Conservation (phyloP, 805 yeast species). For the Yamadazyma scolyti region DNA sequence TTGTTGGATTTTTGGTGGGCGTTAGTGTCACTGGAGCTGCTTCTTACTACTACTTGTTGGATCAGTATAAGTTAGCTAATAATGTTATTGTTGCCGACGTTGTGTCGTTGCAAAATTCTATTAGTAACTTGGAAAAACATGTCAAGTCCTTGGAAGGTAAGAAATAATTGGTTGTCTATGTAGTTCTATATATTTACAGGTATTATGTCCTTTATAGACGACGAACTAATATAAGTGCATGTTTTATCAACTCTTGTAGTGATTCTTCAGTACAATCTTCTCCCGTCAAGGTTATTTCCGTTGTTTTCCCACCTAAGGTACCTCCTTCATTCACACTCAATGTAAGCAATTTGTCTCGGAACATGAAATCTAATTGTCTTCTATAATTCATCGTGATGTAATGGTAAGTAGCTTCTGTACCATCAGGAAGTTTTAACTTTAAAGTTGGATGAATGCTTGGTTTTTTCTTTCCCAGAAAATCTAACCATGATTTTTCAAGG, state of each 20-base stretch:
- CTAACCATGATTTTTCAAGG: conserved; percentile 31
- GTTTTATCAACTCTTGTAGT: conserved; percentile 24
- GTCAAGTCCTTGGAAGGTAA: conserved; percentile 56
- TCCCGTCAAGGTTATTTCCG: conserved; percentile 48
- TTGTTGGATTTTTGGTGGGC: conserved; percentile 78
- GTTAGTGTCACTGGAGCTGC: conserved; percentile 70
- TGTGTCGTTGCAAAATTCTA: conserved; percentile 62
- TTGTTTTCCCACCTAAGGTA: conserved; percentile 48
- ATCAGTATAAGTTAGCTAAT: conserved; percentile 72
- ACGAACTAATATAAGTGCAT: conserved; percentile 8
- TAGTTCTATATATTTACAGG: conserved; percentile 5
- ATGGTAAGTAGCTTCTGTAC: conserved; percentile 37
- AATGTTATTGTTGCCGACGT: conserved; percentile 74
- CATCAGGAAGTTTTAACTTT: conserved; percentile 35
- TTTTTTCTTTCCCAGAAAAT: conserved; percentile 34
- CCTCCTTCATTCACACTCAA: conserved; percentile 55
- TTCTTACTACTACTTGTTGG: conserved; percentile 73
- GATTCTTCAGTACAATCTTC: conserved; percentile 17
- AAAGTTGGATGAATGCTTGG: conserved; percentile 37
- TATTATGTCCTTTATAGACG: conserved; percentile 4
- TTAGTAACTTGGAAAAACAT: conserved; percentile 64
- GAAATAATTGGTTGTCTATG: conserved; percentile 4
- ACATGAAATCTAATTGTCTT: conserved; percentile 42
- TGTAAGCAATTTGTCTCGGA: conserved; percentile 34
- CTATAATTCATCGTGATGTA: conserved; percentile 43